phyloP scores from a whole-genome alignment of 140 eudicot genomes.

The Anethum foeniculum region DNA sequence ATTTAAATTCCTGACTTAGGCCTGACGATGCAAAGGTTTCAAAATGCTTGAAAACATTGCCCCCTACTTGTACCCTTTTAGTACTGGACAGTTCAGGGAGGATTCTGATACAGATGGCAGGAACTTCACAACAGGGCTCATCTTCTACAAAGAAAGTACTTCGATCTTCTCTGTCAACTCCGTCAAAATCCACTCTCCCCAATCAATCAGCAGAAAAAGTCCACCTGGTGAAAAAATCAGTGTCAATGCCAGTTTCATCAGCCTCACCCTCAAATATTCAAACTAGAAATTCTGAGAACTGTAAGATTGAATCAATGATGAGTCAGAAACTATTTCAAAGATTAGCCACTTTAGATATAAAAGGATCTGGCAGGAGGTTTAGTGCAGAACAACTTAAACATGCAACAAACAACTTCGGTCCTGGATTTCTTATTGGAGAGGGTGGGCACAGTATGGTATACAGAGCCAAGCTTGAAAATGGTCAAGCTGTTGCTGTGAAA shows the following conservation, averaged over 20 bases:
- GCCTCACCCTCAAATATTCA: constrained; percentile 11
- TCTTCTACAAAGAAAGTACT: constrained; percentile 6
- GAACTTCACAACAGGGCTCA: constrained; percentile 30
- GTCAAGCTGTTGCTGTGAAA: constrained; percentile 34
- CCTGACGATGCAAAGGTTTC: neutral
- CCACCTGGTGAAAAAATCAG: constrained; percentile 21
- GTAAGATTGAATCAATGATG: neutral
- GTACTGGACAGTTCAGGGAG: constrained; percentile 9
- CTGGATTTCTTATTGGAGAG: constrained; percentile 28
- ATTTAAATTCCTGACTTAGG: neutral
- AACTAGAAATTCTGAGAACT: neutral
- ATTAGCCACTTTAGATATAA: constrained; percentile 24
- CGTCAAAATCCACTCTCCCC: constrained; percentile 11
- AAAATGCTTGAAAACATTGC: constrained; percentile 5
- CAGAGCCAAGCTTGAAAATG: constrained; percentile 24
- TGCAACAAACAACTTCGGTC: constrained; percentile 24
- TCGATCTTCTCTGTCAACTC: constrained; percentile 17
- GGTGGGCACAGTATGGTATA: constrained; percentile 34
- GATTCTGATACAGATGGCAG: constrained; percentile 5
- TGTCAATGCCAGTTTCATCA: constrained; percentile 26
- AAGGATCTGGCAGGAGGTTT: constrained; percentile 20
- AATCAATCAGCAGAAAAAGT: neutral
- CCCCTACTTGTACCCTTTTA: constrained; percentile 11
- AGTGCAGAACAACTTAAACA: constrained; percentile 14
- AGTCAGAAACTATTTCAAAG: constrained; percentile 20